Evolutionary conservation across 148 eudicot genomes (phyloP).

Genomic region (Persicaria tinctoria): DNA sequence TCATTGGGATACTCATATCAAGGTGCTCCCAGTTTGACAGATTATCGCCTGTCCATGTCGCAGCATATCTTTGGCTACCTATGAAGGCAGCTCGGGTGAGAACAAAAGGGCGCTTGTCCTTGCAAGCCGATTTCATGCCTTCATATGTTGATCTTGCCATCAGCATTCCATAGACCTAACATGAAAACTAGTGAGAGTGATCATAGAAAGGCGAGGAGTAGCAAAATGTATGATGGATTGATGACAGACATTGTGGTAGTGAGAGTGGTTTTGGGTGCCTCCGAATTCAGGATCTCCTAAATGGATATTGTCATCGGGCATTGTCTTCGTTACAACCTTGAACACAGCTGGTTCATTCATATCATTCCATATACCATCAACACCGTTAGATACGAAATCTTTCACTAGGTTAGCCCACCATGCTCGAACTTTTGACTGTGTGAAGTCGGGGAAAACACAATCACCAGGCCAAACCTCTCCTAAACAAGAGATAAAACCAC

Average conservation of each 20-base stretch:
- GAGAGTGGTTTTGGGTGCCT: conserved; percentile 75
- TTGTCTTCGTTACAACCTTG: conserved; percentile 73
- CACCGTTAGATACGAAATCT: conserved; percentile 67
- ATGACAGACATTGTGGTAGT: conserved; percentile 75
- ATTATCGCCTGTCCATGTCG: conserved; percentile 99
- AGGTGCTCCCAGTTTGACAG: conserved; percentile 99
- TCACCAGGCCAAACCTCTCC: conserved; percentile 99
- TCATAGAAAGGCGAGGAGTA: not conserved
- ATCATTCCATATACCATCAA: conserved; percentile 99
- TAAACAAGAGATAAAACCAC: conserved; percentile 12
- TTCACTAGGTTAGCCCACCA: conserved; percentile 96
- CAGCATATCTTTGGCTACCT: conserved; percentile 97
- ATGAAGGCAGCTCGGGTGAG: conserved; percentile 92
- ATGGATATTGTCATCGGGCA: conserved; percentile 93
- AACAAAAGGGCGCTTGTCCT: conserved; percentile 81
- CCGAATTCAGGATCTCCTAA: conserved; percentile 84
- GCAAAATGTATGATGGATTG: conserved; percentile 1
- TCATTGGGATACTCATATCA: conserved; percentile 95
- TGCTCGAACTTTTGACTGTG: conserved; percentile 73
- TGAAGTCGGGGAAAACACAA: conserved; percentile 94
- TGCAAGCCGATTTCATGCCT: conserved; percentile 72
- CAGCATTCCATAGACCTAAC: conserved; percentile 87
- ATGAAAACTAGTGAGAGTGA: not conserved
- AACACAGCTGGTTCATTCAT: conserved; percentile 98
- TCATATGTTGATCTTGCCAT: conserved; percentile 96